Evolutionary conservation across 1,139 yeast genomes (phyloP), one percentile per base, ranked within the genome.

Genomic region (Kazachstania sp.): DNA sequence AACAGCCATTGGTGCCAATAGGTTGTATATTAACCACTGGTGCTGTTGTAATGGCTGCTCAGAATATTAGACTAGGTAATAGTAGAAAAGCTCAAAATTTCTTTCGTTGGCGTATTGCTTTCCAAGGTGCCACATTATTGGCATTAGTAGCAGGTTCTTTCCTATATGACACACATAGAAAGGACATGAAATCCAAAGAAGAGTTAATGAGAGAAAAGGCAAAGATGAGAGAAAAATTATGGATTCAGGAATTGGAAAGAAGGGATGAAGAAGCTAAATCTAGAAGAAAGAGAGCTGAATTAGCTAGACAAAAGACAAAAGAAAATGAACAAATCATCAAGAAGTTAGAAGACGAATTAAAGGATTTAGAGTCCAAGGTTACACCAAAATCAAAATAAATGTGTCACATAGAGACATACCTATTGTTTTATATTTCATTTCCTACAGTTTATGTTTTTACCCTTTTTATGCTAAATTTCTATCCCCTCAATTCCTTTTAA

Each of bases 161-260:
- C 59, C 67, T 77, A 53, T 83, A 75, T 64, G 86, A 81, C 15
- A 63, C 57, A 6, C 55, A 64, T 5, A 49, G 54, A 9, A 61
- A 61, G 36, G 64, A 65, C 26, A 71, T 74, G 59, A 72, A 76
- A 59, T 62, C 80, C 18, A 74, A 77, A 48, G 87, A 81, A 57
- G 87, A 81, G 38, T 65, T 71, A 53, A 71, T 79, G 61, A 72
- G 79, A 53, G 86, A 55, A 45, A 59, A 58, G 55, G 95, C 97
- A 38, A 84, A 83, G 64, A 70, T 78, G 60, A 80, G 97, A 71
- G 96, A 88, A 62, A 73, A 72, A 58, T 65, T 88, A 58, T 88
- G 97, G 97, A 83, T 88, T 54, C 88, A 86, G 62, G 97, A 88
- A 64, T 74, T 88, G 63, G 92, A 88, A 63, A 77, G 95, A 69